These are phyloP conservation scores for Rhododendron griersonianum DNA, from an alignment of 148 eudicot genomes.

Conservation along the genomic window DNA sequence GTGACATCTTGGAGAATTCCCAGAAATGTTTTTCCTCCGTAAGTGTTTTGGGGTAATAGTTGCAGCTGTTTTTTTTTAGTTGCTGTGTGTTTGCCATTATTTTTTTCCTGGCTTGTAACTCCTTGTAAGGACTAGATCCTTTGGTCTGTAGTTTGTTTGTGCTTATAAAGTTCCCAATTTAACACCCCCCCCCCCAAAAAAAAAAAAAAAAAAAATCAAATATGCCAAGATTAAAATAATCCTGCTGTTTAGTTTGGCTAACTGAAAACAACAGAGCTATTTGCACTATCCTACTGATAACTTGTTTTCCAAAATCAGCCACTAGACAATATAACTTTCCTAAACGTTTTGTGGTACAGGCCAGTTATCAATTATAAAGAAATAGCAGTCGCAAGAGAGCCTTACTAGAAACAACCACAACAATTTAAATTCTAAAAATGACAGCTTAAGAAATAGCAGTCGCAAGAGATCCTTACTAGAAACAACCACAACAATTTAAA, in stretches of 20 bases:
- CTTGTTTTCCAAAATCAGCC: background rate
- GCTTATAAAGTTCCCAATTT: too few relatives aligned
- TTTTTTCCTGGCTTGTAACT: too few relatives aligned
- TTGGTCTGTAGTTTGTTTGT: too few relatives aligned
- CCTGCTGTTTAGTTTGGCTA: background rate
- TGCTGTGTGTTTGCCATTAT: too few relatives aligned
- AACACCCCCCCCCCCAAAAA: too few relatives aligned
- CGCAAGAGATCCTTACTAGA: background rate
- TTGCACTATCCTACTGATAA: background rate
- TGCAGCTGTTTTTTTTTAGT: too few relatives aligned
- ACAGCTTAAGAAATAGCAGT: slow-evolving; percentile 23
- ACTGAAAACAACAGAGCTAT: background rate
- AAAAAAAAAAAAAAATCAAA: background rate
- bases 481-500: background rate
- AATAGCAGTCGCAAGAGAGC: background rate
- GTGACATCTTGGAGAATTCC: too few relatives aligned
- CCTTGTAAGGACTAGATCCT: too few relatives aligned
- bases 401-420: background rate
- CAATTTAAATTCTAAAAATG: background rate
- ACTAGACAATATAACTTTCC: background rate
- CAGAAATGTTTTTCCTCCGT: too few relatives aligned
- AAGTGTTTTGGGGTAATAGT: too few relatives aligned
- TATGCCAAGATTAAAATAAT: background rate
- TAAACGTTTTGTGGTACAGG: background rate
- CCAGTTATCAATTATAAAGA: background rate